Conservation (phyloP, 2,329 filamentous ascomycete genomes). For the Neonectria faginata region DNA sequence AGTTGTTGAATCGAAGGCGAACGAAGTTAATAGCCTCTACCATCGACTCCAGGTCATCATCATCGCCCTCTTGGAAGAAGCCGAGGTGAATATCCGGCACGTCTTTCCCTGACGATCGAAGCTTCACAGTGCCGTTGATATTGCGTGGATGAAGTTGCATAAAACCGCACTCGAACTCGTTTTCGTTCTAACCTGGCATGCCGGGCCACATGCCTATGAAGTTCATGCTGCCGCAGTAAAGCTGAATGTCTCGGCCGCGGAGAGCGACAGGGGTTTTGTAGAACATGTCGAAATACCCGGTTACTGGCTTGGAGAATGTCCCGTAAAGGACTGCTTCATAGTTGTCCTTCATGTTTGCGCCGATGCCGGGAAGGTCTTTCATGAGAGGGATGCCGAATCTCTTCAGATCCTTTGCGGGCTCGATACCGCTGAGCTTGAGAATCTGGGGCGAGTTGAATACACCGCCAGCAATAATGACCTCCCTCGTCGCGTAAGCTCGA, state of each 20-base stretch:
- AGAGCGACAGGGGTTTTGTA: not conserved
- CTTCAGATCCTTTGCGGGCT: constrained; percentile 55
- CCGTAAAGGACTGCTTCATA: constrained; percentile 49
- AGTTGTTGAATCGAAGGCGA: not conserved
- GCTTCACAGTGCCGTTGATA: not conserved
- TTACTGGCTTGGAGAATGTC: not conserved
- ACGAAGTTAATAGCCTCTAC: not conserved
- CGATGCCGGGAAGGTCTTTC: constrained; percentile 65
- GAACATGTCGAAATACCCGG: not conserved
- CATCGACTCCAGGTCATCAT: not conserved
- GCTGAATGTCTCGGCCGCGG: not conserved
- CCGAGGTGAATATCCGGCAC: not conserved
- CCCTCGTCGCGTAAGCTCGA: constrained; percentile 49
- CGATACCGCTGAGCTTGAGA: constrained; percentile 64
- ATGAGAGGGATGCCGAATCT: constrained; percentile 59
- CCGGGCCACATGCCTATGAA: not conserved
- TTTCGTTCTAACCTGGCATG: not conserved
- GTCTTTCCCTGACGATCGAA: not conserved
- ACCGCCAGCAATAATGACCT: constrained; percentile 63
- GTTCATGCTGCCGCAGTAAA: not conserved
- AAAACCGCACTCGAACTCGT: not conserved
- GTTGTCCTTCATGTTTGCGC: constrained; percentile 69
- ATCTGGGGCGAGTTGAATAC: constrained; percentile 64
- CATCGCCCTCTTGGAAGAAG: not conserved
- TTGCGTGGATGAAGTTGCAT: not conserved